Percentiles rank a stretch among this genome's conserved stretches.
Conservation (phyloP, 108 stramenopile genomes). For the Pseudonitzschia multistriata region DNA sequence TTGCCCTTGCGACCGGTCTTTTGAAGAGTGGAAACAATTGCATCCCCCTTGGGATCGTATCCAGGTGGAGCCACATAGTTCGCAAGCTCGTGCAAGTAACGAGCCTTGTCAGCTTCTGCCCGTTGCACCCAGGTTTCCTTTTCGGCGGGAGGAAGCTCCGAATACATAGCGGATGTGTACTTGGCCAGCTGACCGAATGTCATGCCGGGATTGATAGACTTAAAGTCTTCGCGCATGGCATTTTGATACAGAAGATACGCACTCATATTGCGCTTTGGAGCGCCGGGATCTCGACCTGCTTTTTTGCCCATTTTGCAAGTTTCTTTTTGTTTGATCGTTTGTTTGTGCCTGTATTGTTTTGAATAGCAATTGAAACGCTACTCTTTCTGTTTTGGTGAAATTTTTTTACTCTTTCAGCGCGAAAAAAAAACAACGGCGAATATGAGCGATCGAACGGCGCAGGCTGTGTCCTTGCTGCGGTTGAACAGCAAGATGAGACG, state of each 20-base stretch:
- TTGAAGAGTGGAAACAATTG: conserved; percentile 47
- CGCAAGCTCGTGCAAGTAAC: conserved; percentile 73
- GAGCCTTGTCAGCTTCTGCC: conserved; percentile 82
- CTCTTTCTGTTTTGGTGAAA: not conserved
- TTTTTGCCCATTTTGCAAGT: not conserved
- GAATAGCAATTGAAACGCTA: not conserved
- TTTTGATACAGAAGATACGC: conserved; percentile 81
- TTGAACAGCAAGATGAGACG: not conserved
- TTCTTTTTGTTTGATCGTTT: not conserved
- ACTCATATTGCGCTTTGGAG: conserved; percentile 87
- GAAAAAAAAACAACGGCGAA: not conserved
- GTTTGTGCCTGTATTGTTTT: not conserved
- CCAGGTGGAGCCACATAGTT: conserved; percentile 65
- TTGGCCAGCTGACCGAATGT: conserved; percentile 83
- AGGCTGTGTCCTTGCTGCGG: not conserved
- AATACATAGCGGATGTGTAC: conserved; percentile 85
- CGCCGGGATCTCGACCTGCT: conserved; percentile 54
- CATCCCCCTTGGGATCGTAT: conserved; percentile 84
- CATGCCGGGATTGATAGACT: conserved; percentile 70
- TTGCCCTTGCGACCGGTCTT: conserved; percentile 50
- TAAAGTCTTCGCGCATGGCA: conserved; percentile 83
- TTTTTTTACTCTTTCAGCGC: not conserved
- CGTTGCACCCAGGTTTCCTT: conserved; percentile 77
- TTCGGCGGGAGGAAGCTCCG: conserved; percentile 69
- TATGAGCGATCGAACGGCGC: not conserved